These are phyloP conservation scores for Penicillium lividum DNA, from an alignment of 495 filamentous ascomycete genomes.

Conservation along the genomic window DNA sequence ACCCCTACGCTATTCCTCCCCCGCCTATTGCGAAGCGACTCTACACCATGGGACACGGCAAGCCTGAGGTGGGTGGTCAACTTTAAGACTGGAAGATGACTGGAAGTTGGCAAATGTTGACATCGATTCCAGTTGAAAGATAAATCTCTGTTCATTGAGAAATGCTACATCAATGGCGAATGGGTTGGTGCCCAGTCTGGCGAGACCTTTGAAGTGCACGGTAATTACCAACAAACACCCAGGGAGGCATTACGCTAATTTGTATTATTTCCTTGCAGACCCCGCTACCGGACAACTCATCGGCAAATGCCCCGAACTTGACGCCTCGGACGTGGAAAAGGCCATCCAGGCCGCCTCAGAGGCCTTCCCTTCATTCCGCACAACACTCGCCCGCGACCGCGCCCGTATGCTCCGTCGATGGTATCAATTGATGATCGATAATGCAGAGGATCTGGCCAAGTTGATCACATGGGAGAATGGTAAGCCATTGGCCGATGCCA, in stretches of 20 bases:
- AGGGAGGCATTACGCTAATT: neutral
- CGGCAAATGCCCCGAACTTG: slow-evolving; percentile 81
- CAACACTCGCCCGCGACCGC: slow-evolving; percentile 75
- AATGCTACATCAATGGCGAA: slow-evolving; percentile 83
- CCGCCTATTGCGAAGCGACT: slow-evolving; percentile 37
- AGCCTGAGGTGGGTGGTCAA: slow-evolving; percentile 39
- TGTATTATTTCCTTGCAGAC: slow-evolving; percentile 48
- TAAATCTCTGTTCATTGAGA: slow-evolving; percentile 75
- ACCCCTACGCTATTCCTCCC: slow-evolving; percentile 42
- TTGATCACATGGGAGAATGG: slow-evolving; percentile 87
- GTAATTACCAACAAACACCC: slow-evolving; percentile 35
- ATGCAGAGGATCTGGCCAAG: slow-evolving; percentile 82
- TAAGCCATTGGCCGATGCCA: slow-evolving; percentile 70
- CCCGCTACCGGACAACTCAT: slow-evolving; percentile 79
- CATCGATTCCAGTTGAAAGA: slow-evolving; percentile 66
- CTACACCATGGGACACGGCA: slow-evolving; percentile 44
- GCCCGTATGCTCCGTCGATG: slow-evolving; percentile 82
- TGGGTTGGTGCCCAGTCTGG: slow-evolving; percentile 75
- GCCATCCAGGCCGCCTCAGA: slow-evolving; percentile 76
- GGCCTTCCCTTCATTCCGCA: slow-evolving; percentile 75
- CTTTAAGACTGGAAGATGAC: neutral
- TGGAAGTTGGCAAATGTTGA: slow-evolving; percentile 3
- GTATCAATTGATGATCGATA: slow-evolving; percentile 88
- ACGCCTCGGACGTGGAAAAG: slow-evolving; percentile 67
- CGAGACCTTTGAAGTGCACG: slow-evolving; percentile 77